These are phyloP conservation scores for Calonectria pseudoreteaudii DNA, from an alignment of 2,329 filamentous ascomycete genomes.

Conservation along the genomic window DNA sequence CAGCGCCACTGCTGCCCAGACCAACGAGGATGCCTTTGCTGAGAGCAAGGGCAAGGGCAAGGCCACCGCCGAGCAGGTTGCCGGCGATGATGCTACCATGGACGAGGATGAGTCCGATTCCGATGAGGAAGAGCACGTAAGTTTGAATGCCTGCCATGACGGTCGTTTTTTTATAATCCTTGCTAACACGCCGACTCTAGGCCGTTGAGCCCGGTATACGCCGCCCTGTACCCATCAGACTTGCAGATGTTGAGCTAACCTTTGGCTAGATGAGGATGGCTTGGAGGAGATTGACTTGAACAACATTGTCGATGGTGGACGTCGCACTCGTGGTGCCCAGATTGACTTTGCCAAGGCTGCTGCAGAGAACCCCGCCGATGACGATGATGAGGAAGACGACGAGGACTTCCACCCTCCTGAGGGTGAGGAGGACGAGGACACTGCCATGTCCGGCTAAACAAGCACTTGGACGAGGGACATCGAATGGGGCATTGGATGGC, in stretches of 20 bases:
- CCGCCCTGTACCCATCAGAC: slow-evolving; percentile 13
- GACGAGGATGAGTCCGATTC: slow-evolving; percentile 82
- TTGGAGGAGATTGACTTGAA: slow-evolving; percentile 90
- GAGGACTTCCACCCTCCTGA: slow-evolving; percentile 74
- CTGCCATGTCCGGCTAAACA: slow-evolving; percentile 70
- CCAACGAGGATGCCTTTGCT: slow-evolving; percentile 54
- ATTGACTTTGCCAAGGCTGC: slow-evolving; percentile 96
- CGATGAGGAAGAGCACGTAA: slow-evolving; percentile 66
- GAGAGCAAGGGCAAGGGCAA: slow-evolving; percentile 92
- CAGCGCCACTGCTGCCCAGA: slow-evolving; percentile 60
- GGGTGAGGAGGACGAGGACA: slow-evolving; percentile 67
- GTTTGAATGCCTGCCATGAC: slow-evolving; percentile 20
- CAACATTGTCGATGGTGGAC: slow-evolving; percentile 85
- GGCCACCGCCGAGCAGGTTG: slow-evolving; percentile 62
- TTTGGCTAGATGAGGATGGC: slow-evolving; percentile 77
- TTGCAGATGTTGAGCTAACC: slow-evolving; percentile 42
- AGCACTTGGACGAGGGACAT: background rate
- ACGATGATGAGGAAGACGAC: slow-evolving; percentile 85
- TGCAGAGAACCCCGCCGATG: slow-evolving; percentile 79
- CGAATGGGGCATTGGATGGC: background rate
- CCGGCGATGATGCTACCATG: slow-evolving; percentile 71
- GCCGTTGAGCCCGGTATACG: slow-evolving; percentile 45
- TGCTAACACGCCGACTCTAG: slow-evolving; percentile 43
- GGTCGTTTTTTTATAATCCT: background rate
- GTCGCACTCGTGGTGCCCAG: slow-evolving; percentile 89